These are phyloP conservation scores for Gilbertella persicaria DNA, from an alignment of 371 early-diverging fungal genomes.

Conservation along the genomic window DNA sequence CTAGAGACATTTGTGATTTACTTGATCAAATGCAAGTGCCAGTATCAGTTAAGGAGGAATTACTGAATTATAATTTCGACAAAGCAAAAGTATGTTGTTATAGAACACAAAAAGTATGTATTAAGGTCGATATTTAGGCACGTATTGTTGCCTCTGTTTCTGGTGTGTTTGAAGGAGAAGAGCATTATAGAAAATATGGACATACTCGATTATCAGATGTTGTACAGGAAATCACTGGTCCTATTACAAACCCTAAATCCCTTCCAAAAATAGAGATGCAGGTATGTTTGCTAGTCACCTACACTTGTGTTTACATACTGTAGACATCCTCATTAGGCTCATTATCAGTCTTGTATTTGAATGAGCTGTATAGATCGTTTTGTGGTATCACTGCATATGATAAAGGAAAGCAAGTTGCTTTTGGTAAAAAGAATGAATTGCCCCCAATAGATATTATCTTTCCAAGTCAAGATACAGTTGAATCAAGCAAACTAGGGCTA, in stretches of 20 bases:
- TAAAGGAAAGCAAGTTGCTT: background rate
- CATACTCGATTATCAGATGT: conserved; percentile 41
- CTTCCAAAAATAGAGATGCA: conserved; percentile 47
- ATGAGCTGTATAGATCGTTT: conserved; percentile 44
- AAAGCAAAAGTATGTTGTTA: conserved; percentile 41
- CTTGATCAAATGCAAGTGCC: conserved; percentile 43
- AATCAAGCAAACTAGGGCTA: conserved; percentile 32
- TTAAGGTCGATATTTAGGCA: conserved; percentile 17
- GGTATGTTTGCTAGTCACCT: conserved; percentile 20
- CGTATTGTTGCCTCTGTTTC: conserved; percentile 46
- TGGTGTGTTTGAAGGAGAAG: conserved; percentile 38
- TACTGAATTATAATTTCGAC: conserved; percentile 38
- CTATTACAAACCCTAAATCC: conserved; percentile 3
- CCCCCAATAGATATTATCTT: conserved; percentile 41
- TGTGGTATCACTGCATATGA: conserved; percentile 34
- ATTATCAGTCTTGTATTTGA: conserved; percentile 26
- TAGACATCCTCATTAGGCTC: conserved; percentile 51
- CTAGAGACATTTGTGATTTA: conserved; percentile 33
- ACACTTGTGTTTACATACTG: background rate
- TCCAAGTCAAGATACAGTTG: conserved; percentile 35
- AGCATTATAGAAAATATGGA: conserved; percentile 34
- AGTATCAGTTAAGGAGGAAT: conserved; percentile 32
- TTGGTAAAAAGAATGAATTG: conserved; percentile 10
- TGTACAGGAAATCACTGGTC: conserved; percentile 25
- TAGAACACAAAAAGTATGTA: too few species aligned